Evolutionary conservation across 2,329 filamentous ascomycete genomes (phyloP).

Genomic region (Mariannaea elegans): DNA sequence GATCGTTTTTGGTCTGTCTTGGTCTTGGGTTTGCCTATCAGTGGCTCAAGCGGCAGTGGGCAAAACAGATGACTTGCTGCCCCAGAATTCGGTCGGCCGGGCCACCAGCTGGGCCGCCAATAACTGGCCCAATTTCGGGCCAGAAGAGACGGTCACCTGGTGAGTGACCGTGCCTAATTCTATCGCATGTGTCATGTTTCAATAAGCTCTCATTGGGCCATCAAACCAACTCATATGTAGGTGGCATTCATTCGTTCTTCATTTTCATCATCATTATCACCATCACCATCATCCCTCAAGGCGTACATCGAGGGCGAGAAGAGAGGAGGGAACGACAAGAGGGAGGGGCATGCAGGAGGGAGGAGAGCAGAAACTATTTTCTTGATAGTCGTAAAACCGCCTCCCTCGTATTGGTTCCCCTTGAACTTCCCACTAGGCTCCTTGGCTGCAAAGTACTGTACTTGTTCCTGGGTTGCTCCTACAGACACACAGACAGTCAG

Average conservation of each 20-base stretch:
- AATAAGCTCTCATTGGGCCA: not conserved
- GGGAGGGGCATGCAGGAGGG: slow-evolving; percentile 12
- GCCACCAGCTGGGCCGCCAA: slow-evolving; percentile 8
- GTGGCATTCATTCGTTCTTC: not conserved
- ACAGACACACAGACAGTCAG: slow-evolving; percentile 27
- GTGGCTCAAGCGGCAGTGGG: not conserved
- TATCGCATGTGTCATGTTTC: slow-evolving; percentile 13
- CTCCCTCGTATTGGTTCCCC: slow-evolving; percentile 25
- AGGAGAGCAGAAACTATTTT: slow-evolving; percentile 1
- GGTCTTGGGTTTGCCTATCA: not conserved
- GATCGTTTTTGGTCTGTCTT: not conserved
- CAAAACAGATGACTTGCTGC: slow-evolving; percentile 6
- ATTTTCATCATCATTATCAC: not conserved
- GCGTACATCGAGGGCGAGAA: not conserved
- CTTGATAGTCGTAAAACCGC: slow-evolving; percentile 13
- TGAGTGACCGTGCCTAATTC: slow-evolving; percentile 7
- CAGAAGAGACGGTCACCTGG: slow-evolving; percentile 1
- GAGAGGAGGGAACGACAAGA: not conserved
- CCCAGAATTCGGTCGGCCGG: slow-evolving; percentile 11
- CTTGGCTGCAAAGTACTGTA: slow-evolving; percentile 35
- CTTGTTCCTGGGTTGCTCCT: slow-evolving; percentile 26
- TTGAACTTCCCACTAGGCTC: slow-evolving; percentile 16
- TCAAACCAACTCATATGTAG: not conserved
- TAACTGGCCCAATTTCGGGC: slow-evolving; percentile 3
- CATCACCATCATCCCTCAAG: not conserved